Evolutionary conservation across 192 early-diverging fungal genomes (phyloP), one percentile per base, ranked within the genome.

Genomic region (Linnemannia zychae): DNA sequence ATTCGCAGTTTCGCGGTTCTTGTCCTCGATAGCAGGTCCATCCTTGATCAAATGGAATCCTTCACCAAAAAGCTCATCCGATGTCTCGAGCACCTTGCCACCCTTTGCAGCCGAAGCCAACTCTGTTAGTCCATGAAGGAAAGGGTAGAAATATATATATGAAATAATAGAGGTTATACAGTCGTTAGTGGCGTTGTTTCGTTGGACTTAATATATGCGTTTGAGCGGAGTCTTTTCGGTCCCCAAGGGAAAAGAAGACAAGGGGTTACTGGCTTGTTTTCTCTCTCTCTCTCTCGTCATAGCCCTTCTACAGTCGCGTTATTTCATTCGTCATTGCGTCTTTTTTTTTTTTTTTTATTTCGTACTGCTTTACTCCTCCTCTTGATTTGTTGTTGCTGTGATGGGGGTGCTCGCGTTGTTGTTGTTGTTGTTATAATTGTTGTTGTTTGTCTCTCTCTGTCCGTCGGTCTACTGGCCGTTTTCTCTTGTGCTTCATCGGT

Each of bases 31-130:
- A 7, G 98, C 93, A 38, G 92, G 92, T 40, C 81, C 89, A 48
- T 93, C 92, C 79, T 93, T 91, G 57, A 99, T 89, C 84, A 98
- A 89, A 86, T 95, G 96, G 38, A 91, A 90, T 15, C 95, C 96
- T 74, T 94, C 93, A 40, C 93, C 94, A 88, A 99, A 99, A 89
- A 98, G 98, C 84, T 99, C 98, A 87, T 99, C 97, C 46, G 92
- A 96, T 38, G 93, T 93, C 76, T 93, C 92, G 52, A 97, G 89
- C 72, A 98, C 91, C 67, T 93, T 91, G 31, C 93, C 93, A 13
- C 96, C 95, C n/a, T 93, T 87, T 36, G 89, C 88, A 28, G 91
- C 78, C 82, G 89, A 94, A 44, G 95, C 95, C 48, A 98, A 89
- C 87, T 97, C 96, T 94, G 89, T 22, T 13, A 46, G 31, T n/a